A percentile compares a stretch with the other conserved stretches of the same genome.
phyloP scores from a whole-genome alignment of 106 monocot genomes.

The Dendrobium catenatum region DNA sequence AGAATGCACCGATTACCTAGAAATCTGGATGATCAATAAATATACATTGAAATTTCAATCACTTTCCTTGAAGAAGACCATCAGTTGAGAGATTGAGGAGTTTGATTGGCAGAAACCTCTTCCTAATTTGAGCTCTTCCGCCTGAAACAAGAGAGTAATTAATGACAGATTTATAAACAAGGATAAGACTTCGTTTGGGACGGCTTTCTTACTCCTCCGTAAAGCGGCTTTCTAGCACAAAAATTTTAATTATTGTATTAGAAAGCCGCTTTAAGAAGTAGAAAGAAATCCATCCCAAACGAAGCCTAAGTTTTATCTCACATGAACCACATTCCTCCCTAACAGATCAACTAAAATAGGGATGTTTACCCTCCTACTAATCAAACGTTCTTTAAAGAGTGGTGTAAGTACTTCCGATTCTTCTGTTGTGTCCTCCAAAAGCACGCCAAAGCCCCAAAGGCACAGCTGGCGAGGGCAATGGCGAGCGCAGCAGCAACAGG shows the following conservation, averaged over 20 bases:
- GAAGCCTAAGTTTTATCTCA: neutral
- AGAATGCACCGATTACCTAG: neutral
- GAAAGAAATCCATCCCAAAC: too few species aligned
- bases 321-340: neutral
- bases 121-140: slow-evolving; percentile 2
- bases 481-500: slow-evolving; percentile 84
- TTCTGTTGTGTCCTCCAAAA: slow-evolving; percentile 96
- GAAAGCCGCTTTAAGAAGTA: too few species aligned
- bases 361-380: slow-evolving; percentile 38
- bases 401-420: slow-evolving; percentile 97
- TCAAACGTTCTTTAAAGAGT: slow-evolving; percentile 98
- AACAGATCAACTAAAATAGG: neutral
- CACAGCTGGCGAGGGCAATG: slow-evolving; percentile 82
- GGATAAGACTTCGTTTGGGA: too few species aligned
- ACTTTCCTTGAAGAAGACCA: neutral
- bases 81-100: neutral
- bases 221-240: too few species aligned
- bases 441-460: slow-evolving; percentile 88
- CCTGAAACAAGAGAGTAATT: slow-evolving; percentile 3
- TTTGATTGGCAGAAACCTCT: neutral
- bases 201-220: too few species aligned
- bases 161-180: neutral
- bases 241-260: too few species aligned
- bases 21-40: neutral
- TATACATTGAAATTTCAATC: neutral